Percentiles rank a stretch among this genome's conserved stretches.
Conservation (phyloP, 2,329 filamentous ascomycete genomes). For the Rutstroemia sp. region DNA sequence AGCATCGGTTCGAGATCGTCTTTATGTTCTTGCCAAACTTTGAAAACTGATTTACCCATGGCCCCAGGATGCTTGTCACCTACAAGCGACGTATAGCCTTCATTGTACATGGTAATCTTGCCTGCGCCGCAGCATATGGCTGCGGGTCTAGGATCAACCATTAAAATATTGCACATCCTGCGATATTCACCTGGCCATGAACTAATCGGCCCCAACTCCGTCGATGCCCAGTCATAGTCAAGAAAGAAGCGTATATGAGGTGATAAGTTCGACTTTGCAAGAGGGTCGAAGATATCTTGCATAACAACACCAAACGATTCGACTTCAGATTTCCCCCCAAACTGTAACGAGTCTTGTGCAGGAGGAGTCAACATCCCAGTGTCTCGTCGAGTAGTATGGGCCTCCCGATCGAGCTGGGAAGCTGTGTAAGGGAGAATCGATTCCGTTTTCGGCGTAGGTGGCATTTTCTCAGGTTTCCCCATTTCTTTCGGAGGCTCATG, state of each 20-base stretch:
- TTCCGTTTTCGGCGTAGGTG: slow-evolving; percentile 5
- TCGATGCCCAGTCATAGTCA: slow-evolving; percentile 35
- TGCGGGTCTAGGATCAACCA: slow-evolving; percentile 70
- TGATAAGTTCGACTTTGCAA: slow-evolving; percentile 13
- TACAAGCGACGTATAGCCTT: slow-evolving; percentile 61
- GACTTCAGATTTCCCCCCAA: neutral
- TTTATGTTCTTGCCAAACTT: slow-evolving; percentile 34
- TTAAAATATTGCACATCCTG: slow-evolving; percentile 73
- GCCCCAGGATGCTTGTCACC: slow-evolving; percentile 68
- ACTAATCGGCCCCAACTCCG: slow-evolving; percentile 25
- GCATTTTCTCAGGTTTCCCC: neutral
- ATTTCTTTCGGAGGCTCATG: slow-evolving; percentile 7
- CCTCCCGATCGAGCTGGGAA: neutral
- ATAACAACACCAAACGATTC: slow-evolving; percentile 6
- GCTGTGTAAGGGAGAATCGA: neutral
- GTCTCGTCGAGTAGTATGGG: neutral
- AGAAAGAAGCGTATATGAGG: slow-evolving; percentile 25
- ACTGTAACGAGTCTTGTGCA: neutral
- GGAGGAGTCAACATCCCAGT: slow-evolving; percentile 2
- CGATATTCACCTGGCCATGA: slow-evolving; percentile 63
- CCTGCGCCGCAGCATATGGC: slow-evolving; percentile 76
- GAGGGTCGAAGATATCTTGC: slow-evolving; percentile 21
- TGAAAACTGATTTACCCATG: slow-evolving; percentile 45
- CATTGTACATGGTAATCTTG: slow-evolving; percentile 62
- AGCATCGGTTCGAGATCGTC: slow-evolving; percentile 27